Evolutionary conservation across 257 asterid species (phyloP).

Genomic region (Solanum sitiens): DNA sequence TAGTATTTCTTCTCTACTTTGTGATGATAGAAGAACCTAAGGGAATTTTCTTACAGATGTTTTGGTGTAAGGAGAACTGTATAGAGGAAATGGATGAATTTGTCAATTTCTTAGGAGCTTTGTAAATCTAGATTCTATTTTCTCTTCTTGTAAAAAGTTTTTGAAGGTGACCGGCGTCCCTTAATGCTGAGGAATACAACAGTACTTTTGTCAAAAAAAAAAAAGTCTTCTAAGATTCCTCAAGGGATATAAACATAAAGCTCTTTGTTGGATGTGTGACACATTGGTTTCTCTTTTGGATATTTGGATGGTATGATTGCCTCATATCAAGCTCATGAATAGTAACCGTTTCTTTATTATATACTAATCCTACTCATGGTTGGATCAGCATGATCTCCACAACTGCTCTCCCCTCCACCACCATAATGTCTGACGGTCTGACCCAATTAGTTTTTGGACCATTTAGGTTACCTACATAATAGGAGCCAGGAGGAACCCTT

Average conservation of each 20-base stretch:
- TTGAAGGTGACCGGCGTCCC: neutral
- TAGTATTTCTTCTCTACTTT: neutral
- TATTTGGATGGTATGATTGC: neutral
- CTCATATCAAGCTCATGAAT: neutral
- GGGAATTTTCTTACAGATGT: neutral
- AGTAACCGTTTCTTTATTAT: neutral
- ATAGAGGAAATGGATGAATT: neutral
- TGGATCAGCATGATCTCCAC: neutral
- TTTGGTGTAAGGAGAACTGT: neutral
- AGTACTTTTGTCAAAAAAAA: too few relatives aligned
- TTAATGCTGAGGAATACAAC: neutral
- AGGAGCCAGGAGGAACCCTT: neutral
- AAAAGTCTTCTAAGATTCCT: neutral
- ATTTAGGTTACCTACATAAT: neutral
- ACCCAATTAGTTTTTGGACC: neutral
- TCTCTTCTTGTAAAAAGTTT: neutral
- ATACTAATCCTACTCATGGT: neutral
- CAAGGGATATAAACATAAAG: neutral
- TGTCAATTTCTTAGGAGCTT: neutral
- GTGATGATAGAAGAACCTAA: neutral
- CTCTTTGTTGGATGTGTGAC: neutral
- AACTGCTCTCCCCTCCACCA: neutral
- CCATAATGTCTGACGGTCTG: neutral
- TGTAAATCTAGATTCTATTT: neutral
- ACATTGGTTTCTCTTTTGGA: neutral